phyloP scores from a whole-genome alignment of 768 basidiomycete species.

The Bullera alba region DNA sequence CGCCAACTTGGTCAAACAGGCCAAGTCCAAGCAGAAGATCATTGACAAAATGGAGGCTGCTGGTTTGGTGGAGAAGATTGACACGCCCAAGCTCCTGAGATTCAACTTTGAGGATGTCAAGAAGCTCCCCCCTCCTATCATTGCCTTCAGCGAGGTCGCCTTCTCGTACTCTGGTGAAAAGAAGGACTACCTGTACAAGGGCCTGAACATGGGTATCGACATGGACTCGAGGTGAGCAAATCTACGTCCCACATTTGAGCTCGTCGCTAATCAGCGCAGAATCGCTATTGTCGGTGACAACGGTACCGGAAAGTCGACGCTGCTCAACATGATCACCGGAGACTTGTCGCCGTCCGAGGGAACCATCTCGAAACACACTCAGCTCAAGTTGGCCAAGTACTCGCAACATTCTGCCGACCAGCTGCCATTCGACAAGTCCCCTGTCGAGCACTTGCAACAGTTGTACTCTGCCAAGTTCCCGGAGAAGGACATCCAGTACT shows the following conservation, averaged over 20 bases:
- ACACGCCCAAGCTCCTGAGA: slow-evolving; percentile 61
- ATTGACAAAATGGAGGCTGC: slow-evolving; percentile 99
- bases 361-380: slow-evolving; percentile 78
- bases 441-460: slow-evolving; percentile 86
- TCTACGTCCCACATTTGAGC: background rate
- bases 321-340: slow-evolving; percentile 82
- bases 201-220: slow-evolving; percentile 94
- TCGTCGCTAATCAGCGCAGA: slow-evolving; percentile 39
- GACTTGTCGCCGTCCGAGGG: slow-evolving; percentile 72
- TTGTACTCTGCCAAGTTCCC: slow-evolving; percentile 77
- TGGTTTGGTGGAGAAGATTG: slow-evolving; percentile 87
- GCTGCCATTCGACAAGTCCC: slow-evolving; percentile 82
- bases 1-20: slow-evolving; percentile 96
- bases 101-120: slow-evolving; percentile 96
- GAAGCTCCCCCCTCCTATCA: slow-evolving; percentile 91
- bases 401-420: slow-evolving; percentile 98
- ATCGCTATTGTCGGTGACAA: slow-evolving; percentile 95
- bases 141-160: slow-evolving; percentile 89
- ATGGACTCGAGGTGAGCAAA: slow-evolving; percentile 45
- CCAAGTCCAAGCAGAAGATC: slow-evolving; percentile 99
- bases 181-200: slow-evolving; percentile 77
- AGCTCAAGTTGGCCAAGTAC: slow-evolving; percentile 94
- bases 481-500: slow-evolving; percentile 88
- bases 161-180: slow-evolving; percentile 91
- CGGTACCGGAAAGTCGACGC: slow-evolving; percentile 88